A percentile compares a stretch with the other conserved stretches of the same genome.
These are phyloP conservation scores for Penicillium thymicola DNA, from an alignment of 2,329 filamentous ascomycete genomes.

Conservation along the genomic window DNA sequence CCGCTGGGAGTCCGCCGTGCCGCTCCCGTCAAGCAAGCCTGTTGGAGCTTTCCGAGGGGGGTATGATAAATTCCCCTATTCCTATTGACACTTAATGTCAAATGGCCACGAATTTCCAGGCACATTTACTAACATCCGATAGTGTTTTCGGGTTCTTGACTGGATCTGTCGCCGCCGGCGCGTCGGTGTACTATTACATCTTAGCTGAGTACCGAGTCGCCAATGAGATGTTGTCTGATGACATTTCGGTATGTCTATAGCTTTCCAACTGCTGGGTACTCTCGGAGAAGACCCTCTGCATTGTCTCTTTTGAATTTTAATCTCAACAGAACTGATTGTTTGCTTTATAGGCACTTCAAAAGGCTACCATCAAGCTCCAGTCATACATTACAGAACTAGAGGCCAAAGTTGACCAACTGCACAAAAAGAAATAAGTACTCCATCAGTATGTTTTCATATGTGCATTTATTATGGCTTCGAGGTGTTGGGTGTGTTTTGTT, in stretches of 20 bases:
- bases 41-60: slow-evolving; percentile 70
- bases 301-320: neutral
- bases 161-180: slow-evolving; percentile 74
- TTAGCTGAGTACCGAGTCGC: slow-evolving; percentile 89
- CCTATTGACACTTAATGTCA: neutral
- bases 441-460: neutral
- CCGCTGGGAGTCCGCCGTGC: slow-evolving; percentile 37
- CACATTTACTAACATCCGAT: slow-evolving; percentile 12
- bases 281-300: neutral
- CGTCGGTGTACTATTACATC: slow-evolving; percentile 85
- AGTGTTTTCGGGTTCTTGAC: slow-evolving; percentile 91
- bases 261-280: neutral
- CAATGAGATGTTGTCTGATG: slow-evolving; percentile 89
- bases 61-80: slow-evolving; percentile 45
- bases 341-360: slow-evolving; percentile 69
- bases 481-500: slow-evolving; percentile 6
- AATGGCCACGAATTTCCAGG: neutral
- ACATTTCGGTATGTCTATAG: slow-evolving; percentile 79
- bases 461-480: slow-evolving; percentile 11
- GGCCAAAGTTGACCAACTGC: slow-evolving; percentile 67
- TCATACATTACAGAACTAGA: slow-evolving; percentile 79
- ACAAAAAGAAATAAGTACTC: slow-evolving; percentile 61
- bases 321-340: neutral
- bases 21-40: slow-evolving; percentile 59
- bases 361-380: slow-evolving; percentile 80